A percentile compares a stretch with the other conserved stretches of the same genome.
These are phyloP conservation scores for Thymus mandschuricus DNA, from an alignment of 257 asterid genomes.

Conservation along the genomic window DNA sequence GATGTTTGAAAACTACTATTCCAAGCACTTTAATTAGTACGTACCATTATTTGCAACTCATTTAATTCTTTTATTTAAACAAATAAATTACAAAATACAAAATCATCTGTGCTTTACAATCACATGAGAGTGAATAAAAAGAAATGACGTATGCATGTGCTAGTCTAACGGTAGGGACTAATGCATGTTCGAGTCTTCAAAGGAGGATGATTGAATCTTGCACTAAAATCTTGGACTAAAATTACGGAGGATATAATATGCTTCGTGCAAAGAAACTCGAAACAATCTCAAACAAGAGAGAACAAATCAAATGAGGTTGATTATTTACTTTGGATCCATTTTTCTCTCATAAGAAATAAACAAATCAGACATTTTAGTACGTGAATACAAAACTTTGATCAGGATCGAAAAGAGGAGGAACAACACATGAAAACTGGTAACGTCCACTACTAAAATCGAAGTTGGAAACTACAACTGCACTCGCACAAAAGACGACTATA, in stretches of 20 bases:
- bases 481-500: constrained; percentile 7
- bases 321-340: not conserved
- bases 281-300: constrained; percentile 25
- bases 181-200: too few species aligned
- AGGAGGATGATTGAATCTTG: too few species aligned
- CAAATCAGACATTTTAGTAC: not conserved
- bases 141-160: too few species aligned
- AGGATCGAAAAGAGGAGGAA: not conserved
- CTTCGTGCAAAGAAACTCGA: constrained; percentile 34
- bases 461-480: not conserved
- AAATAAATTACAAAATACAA: not conserved
- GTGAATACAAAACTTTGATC: not conserved
- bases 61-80: too few species aligned
- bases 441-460: constrained; percentile 6
- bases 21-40: not conserved
- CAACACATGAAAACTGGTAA: not conserved
- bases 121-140: too few species aligned
- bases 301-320: not conserved
- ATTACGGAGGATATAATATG: too few species aligned
- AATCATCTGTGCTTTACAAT: constrained; percentile 5
- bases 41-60: not conserved
- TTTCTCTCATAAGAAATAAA: not conserved
- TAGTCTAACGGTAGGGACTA: too few species aligned
- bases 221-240: too few species aligned
- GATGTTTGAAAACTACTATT: constrained; percentile 34